phyloP scores from a whole-genome alignment of 1,284 basidiomycete genomes.

The Malassezia restricta region DNA sequence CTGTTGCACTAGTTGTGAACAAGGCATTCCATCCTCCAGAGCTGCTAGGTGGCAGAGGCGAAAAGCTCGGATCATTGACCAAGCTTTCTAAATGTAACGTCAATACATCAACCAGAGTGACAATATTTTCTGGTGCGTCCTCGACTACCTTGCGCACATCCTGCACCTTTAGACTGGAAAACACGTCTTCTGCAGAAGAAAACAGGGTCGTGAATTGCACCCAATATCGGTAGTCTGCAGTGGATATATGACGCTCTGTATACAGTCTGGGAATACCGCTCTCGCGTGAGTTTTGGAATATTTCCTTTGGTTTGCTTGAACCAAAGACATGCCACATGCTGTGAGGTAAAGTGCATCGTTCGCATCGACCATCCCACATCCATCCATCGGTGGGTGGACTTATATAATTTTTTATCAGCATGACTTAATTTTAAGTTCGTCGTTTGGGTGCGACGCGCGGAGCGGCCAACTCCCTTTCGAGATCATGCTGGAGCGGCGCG shows the following conservation, averaged over 20 bases:
- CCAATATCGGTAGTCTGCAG: conserved; percentile 35
- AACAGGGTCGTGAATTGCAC: conserved; percentile 23
- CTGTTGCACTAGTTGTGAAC: conserved; percentile 15
- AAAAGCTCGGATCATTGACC: conserved; percentile 28
- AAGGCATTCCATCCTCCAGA: conserved; percentile 7
- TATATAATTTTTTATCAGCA: too few species aligned
- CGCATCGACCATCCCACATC: background rate
- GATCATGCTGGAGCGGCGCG: conserved; percentile 2
- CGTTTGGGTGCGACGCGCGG: too few species aligned
- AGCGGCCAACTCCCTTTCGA: background rate
- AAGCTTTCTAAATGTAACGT: conserved; percentile 37
- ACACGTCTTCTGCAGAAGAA: conserved; percentile 29
- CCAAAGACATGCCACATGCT: conserved; percentile 7
- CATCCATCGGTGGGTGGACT: background rate
- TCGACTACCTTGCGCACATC: conserved; percentile 26
- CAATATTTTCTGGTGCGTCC: conserved; percentile 33
- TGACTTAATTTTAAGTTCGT: too few species aligned
- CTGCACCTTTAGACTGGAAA: conserved; percentile 22
- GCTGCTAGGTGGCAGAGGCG: conserved; percentile 18
- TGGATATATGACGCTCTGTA: conserved; percentile 28
- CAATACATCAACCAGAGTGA: conserved; percentile 33
- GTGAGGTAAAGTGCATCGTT: background rate
- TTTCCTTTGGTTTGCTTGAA: background rate
- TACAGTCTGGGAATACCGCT: conserved; percentile 34
- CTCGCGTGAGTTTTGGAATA: conserved; percentile 9